Conservation (phyloP, 2,329 filamentous ascomycete genomes). For the Trichoderma endophyticum region DNA sequence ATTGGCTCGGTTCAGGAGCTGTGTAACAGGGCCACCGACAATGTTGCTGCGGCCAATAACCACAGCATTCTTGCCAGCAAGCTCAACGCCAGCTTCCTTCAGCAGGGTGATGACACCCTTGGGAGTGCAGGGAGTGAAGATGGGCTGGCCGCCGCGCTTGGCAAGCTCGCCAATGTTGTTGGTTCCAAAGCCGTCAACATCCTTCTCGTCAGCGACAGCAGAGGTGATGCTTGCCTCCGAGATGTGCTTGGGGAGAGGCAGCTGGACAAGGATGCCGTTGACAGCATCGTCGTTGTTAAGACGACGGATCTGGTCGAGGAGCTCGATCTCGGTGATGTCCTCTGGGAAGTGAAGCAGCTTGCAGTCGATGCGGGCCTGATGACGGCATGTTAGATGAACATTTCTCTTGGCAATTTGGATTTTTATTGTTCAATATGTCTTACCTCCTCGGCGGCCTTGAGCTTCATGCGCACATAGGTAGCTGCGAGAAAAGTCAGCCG, state of each 20-base stretch:
- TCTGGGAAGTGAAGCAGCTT: slow-evolving; percentile 81
- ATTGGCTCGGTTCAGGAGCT: slow-evolving; percentile 90
- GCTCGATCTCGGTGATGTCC: slow-evolving; percentile 75
- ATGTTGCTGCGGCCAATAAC: slow-evolving; percentile 95
- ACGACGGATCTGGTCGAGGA: slow-evolving; percentile 74
- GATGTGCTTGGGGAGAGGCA: slow-evolving; percentile 85
- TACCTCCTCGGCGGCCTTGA: slow-evolving; percentile 93
- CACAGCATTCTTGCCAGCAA: slow-evolving; percentile 88
- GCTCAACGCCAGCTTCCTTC: slow-evolving; percentile 75
- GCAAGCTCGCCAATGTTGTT: slow-evolving; percentile 94
- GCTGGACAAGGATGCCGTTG: slow-evolving; percentile 90
- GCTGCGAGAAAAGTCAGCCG: slow-evolving; percentile 49
- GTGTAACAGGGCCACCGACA: slow-evolving; percentile 94
- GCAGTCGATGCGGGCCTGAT: slow-evolving; percentile 84
- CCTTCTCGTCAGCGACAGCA: slow-evolving; percentile 87
- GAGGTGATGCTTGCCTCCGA: slow-evolving; percentile 89
- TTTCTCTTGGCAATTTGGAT: neutral
- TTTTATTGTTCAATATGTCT: slow-evolving; percentile 21
- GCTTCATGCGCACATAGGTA: slow-evolving; percentile 99
- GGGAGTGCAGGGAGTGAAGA: slow-evolving; percentile 93
- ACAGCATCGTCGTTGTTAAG: slow-evolving; percentile 85
- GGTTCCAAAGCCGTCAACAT: slow-evolving; percentile 95
- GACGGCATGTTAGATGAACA: neutral
- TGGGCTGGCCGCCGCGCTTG: slow-evolving; percentile 85
- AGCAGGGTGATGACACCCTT: slow-evolving; percentile 96